A percentile compares a stretch with the other conserved stretches of the same genome.
Conservation (phyloP, 257 asterid genomes). For the Leptodermis oblonga region DNA sequence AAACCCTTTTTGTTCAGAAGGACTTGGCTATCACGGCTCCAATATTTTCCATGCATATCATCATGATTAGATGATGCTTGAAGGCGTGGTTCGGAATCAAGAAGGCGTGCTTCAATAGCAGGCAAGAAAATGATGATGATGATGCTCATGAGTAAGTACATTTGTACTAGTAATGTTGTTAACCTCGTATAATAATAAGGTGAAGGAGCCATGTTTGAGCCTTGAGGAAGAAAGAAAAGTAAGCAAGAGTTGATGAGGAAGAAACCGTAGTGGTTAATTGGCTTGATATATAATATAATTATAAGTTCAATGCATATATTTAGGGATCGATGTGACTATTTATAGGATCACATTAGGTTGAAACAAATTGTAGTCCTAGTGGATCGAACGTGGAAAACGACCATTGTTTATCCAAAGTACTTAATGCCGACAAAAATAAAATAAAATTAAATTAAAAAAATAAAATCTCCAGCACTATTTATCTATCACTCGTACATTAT, state of each 20-base stretch:
- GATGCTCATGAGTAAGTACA: too few species aligned
- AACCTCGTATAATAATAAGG: background rate
- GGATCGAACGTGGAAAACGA: constrained; percentile 40
- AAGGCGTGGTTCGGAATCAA: constrained; percentile 17
- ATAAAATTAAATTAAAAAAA: too few species aligned
- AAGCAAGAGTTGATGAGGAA: background rate
- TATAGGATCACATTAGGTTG: constrained; percentile 15
- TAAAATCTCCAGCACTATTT: too few species aligned
- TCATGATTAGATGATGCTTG: constrained; percentile 1
- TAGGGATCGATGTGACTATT: constrained; percentile 33
- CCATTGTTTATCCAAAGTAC: constrained; percentile 21
- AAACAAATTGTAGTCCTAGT: constrained; percentile 48
- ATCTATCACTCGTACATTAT: background rate
- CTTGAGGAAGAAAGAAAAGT: background rate
- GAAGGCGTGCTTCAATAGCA: constrained; percentile 22
- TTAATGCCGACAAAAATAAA: constrained; percentile 36
- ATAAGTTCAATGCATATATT: too few species aligned
- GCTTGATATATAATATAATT: too few species aligned
- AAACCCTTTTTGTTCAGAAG: constrained; percentile 35
- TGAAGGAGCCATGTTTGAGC: constrained; percentile 38
- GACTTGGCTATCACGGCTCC: constrained; percentile 5
- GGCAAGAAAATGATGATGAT: constrained; percentile 20
- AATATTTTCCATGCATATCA: background rate
- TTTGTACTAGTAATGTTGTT: constrained; percentile 3
- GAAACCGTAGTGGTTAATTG: background rate